Base-by-base conservation (phyloP, 148 eudicot genomes). In the Camellia sinensis region DNA sequence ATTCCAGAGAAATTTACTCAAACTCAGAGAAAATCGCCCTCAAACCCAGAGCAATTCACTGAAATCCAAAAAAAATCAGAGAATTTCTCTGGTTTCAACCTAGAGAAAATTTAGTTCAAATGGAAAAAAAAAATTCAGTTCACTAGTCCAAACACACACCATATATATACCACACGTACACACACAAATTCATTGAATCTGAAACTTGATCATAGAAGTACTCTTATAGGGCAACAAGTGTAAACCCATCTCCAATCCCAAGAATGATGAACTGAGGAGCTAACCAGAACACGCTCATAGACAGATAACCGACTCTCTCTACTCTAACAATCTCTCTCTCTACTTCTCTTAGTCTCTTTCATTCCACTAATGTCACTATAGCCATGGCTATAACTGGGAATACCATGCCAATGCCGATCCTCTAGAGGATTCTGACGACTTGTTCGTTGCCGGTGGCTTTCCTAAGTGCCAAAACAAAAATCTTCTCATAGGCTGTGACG, bases 241-340 rank as follows among this genome's bases (percentile, higher is more conserved):
- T 52, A n/a, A 73, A 73, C 44, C 63, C 76, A 21, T 73, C 76
- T 73, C 76, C 43, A 46, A 73, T 21, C 3, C 62, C 76, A 21
- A 73, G 37, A 0, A 54, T 53, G 7, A 50, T n/a, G 41, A 3
- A n/a, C 44, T 73, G 60, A 2, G 76, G 76, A 21, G 6, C 45
- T 73, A 19, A 37, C 76, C 61, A 52, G 8, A 73, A 73, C 15
- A 14, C 62, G 40, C 60, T 52, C 62, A 54, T 52, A 7, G 62
- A 19, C 5, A 64, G 15, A 13, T 7, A 5, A 8, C 60, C 2
- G 60, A n/a, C n/a, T n/a, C 60, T 3, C 60, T 56, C 60, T 56
- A 5, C 60, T 56, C 15, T 8, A 3, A 56, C 10, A 7, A 13
- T 56, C 60, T 56, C 60, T 56, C 15, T 56, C 60, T 56, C 15